Percentiles rank a stretch among this genome's conserved stretches.
phyloP scores from a whole-genome alignment of 148 eudicot species.

The Rhododendron ovatum region DNA sequence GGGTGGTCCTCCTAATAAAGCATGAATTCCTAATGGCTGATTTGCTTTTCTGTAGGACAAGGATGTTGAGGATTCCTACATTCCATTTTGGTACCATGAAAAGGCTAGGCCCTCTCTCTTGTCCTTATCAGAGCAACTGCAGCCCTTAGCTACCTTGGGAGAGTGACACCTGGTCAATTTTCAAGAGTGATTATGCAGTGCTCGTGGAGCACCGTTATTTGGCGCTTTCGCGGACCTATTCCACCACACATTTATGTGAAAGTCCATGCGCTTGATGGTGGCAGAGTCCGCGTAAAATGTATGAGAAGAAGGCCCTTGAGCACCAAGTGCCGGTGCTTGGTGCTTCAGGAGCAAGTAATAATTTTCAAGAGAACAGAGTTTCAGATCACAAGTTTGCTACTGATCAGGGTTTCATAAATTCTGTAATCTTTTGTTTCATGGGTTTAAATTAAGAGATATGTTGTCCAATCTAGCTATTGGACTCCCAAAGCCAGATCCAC shows the following conservation, averaged over 20 bases:
- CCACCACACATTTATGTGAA: background rate
- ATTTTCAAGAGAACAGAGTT: too few relatives aligned
- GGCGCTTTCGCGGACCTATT: background rate
- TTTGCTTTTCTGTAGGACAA: background rate
- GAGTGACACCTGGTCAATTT: background rate
- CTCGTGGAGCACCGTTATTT: background rate
- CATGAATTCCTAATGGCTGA: background rate
- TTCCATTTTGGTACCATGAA: slow-evolving; percentile 12
- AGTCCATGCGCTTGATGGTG: too few relatives aligned
- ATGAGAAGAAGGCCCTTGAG: background rate
- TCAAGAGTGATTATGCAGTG: background rate
- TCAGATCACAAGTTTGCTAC: background rate
- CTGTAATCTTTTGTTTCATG: background rate
- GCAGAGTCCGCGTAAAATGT: too few relatives aligned
- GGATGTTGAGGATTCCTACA: slow-evolving; percentile 3
- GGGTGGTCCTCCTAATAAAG: background rate
- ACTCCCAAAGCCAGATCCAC: background rate
- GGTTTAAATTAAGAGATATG: background rate
- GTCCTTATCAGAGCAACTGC: slow-evolving; percentile 13
- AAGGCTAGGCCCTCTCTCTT: slow-evolving; percentile 8
- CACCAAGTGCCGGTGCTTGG: background rate
- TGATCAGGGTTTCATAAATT: background rate
- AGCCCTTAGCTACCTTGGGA: slow-evolving; percentile 3
- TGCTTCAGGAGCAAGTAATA: background rate
- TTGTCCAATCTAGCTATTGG: background rate